A percentile compares a stretch with the other conserved stretches of the same genome.
These are phyloP conservation scores for Wickerhamiella infanticola DNA, from an alignment of 1,139 yeast species.

Conservation along the genomic window DNA sequence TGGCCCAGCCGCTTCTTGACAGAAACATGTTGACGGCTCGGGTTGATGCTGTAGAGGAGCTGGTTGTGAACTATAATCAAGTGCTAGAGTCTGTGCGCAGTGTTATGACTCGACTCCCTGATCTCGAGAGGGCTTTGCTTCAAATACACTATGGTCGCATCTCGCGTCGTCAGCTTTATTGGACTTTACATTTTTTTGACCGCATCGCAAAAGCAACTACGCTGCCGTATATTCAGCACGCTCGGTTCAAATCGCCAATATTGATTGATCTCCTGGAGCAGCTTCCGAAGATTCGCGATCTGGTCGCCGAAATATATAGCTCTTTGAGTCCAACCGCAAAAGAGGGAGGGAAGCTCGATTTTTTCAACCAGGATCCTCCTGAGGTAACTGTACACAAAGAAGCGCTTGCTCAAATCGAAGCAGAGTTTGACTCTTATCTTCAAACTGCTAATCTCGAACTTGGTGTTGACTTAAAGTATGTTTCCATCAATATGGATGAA, in stretches of 20 bases:
- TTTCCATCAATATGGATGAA: constrained; percentile 37
- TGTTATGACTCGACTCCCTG: constrained; percentile 36
- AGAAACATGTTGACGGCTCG: constrained; percentile 41
- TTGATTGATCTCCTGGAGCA: constrained; percentile 14
- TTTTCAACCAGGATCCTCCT: constrained; percentile 15
- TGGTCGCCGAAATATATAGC: constrained; percentile 25
- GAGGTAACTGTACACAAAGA: constrained; percentile 16
- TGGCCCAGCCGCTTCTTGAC: constrained; percentile 51
- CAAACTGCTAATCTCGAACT: constrained; percentile 30
- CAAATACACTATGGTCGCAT: constrained; percentile 50
- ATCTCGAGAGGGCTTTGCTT: constrained; percentile 51
- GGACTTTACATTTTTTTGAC: constrained; percentile 32
- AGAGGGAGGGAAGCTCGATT: constrained; percentile 32
- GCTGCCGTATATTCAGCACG: constrained; percentile 15
- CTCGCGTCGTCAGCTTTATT: constrained; percentile 49
- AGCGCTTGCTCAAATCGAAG: constrained; percentile 21
- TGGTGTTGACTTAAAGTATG: constrained; percentile 44
- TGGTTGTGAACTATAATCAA: constrained; percentile 20
- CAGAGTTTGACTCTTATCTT: constrained; percentile 37
- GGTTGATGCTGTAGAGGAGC: constrained; percentile 46
- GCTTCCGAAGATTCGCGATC: constrained; percentile 14
- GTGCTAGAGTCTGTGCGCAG: constrained; percentile 36
- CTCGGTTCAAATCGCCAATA: constrained; percentile 19
- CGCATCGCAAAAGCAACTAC: constrained; percentile 15
- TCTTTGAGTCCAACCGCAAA: constrained; percentile 49